Percentiles rank a stretch among this genome's conserved stretches.
Evolutionary conservation across 1,284 basidiomycete species (phyloP).

Genomic region (Peniophora sp.): DNA sequence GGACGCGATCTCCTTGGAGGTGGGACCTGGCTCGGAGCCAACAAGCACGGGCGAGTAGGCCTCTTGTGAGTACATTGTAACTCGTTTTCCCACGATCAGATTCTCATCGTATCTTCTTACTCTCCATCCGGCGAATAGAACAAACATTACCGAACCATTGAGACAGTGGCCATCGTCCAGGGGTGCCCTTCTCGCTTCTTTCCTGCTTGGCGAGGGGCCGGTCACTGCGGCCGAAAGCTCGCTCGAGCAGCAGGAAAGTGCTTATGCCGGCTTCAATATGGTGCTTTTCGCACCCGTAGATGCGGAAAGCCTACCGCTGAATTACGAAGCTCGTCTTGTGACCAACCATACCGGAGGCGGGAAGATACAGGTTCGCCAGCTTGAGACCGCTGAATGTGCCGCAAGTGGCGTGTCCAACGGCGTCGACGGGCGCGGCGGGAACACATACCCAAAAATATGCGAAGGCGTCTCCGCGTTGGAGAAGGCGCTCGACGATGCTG

Average conservation of each 20-base stretch:
- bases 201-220: slow-evolving; percentile 45
- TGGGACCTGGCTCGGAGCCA: slow-evolving; percentile 74
- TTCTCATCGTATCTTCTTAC: neutral
- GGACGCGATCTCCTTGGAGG: slow-evolving; percentile 65
- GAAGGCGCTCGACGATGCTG: slow-evolving; percentile 26
- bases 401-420: slow-evolving; percentile 67
- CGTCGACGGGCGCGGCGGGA: slow-evolving; percentile 47
- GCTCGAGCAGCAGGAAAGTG: slow-evolving; percentile 34
- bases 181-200: slow-evolving; percentile 57
- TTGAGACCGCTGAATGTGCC: slow-evolving; percentile 38
- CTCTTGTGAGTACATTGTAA: slow-evolving; percentile 47
- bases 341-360: slow-evolving; percentile 68
- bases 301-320: slow-evolving; percentile 22
- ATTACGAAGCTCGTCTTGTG: slow-evolving; percentile 45
- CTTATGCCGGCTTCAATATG: slow-evolving; percentile 73
- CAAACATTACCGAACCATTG: slow-evolving; percentile 68
- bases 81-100: slow-evolving; percentile 7
- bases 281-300: slow-evolving; percentile 43
- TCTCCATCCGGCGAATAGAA: slow-evolving; percentile 32
- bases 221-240: slow-evolving; percentile 37
- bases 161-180: slow-evolving; percentile 46
- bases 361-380: slow-evolving; percentile 40
- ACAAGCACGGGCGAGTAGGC: slow-evolving; percentile 53
- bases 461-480: slow-evolving; percentile 43
- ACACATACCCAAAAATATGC: slow-evolving; percentile 65